A percentile compares a stretch with the other conserved stretches of the same genome.
phyloP scores from a whole-genome alignment of 164 flowering plant genomes.

The Piper betle region DNA sequence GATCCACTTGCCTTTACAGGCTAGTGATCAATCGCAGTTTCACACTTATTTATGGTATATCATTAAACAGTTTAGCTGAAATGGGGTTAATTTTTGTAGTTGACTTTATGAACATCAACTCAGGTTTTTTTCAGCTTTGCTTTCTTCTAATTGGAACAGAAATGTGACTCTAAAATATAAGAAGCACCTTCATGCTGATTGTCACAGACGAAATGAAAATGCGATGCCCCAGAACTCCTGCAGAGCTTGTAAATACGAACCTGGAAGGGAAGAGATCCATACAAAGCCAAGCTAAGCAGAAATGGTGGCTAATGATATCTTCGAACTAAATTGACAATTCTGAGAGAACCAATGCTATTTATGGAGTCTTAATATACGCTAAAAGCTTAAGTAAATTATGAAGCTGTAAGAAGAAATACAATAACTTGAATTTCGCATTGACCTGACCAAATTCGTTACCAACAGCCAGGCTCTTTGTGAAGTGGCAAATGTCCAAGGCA shows the following conservation, averaged over 20 bases:
- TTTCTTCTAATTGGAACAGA: too few relatives aligned
- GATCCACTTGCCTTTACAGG: too few relatives aligned
- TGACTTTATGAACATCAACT: too few relatives aligned
- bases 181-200: constrained; percentile 21
- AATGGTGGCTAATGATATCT: background rate
- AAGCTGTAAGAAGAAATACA: background rate
- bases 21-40: too few relatives aligned
- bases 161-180: background rate
- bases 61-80: too few relatives aligned
- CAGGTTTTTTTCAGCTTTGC: too few relatives aligned
- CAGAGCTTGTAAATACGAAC: constrained; percentile 44
- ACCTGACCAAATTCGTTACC: constrained; percentile 84
- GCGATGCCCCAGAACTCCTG: constrained; percentile 22
- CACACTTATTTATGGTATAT: too few relatives aligned
- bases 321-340: background rate
- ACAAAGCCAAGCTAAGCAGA: background rate
- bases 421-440: constrained; percentile 16
- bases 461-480: constrained; percentile 44
- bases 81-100: too few relatives aligned
- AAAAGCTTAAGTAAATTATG: background rate
- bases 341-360: too few relatives aligned
- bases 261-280: constrained; percentile 22
- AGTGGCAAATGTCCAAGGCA: constrained; percentile 46
- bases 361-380: too few relatives aligned
- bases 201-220: constrained; percentile 42